phyloP scores from a whole-genome alignment of 257 asterid species.

The Striga asiatica region DNA sequence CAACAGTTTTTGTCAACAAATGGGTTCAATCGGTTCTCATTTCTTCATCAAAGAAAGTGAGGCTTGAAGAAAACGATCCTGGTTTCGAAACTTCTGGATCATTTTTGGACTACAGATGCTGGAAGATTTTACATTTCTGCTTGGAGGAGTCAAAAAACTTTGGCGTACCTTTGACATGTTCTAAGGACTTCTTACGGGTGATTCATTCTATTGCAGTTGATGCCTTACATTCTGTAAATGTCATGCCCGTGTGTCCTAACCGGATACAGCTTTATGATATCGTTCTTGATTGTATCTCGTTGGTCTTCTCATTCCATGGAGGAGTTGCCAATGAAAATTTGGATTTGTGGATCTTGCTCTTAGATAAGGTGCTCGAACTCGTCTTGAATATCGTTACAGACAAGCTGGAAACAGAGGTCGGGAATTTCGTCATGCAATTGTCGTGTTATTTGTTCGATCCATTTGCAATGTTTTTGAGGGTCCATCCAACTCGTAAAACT shows the following conservation, averaged over 20 bases:
- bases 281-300: constrained; percentile 47
- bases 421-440: constrained; percentile 33
- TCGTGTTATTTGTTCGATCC: constrained; percentile 56
- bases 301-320: constrained; percentile 60
- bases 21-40: constrained; percentile 69
- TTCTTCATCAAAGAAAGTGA: constrained; percentile 49
- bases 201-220: constrained; percentile 43
- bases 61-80: constrained; percentile 20
- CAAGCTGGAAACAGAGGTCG: constrained; percentile 35
- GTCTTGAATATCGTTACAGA: constrained; percentile 27
- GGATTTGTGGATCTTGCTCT: constrained; percentile 54
- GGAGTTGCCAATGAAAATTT: constrained; percentile 64
- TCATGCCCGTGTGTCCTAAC: too few species aligned
- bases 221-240: constrained; percentile 22
- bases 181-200: constrained; percentile 57
- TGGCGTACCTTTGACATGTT: constrained; percentile 36
- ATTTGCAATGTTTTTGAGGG: constrained; percentile 64
- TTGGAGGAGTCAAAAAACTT: constrained; percentile 60
- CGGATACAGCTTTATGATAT: constrained; percentile 30
- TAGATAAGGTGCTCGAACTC: constrained; percentile 39
- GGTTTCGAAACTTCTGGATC: constrained; percentile 29
- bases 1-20: constrained; percentile 39
- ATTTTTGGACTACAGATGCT: constrained; percentile 56
- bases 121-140: constrained; percentile 68
- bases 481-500: constrained; percentile 65